phyloP scores from a whole-genome alignment of 768 basidiomycete genomes.

The Suillus fuscotomentosus region DNA sequence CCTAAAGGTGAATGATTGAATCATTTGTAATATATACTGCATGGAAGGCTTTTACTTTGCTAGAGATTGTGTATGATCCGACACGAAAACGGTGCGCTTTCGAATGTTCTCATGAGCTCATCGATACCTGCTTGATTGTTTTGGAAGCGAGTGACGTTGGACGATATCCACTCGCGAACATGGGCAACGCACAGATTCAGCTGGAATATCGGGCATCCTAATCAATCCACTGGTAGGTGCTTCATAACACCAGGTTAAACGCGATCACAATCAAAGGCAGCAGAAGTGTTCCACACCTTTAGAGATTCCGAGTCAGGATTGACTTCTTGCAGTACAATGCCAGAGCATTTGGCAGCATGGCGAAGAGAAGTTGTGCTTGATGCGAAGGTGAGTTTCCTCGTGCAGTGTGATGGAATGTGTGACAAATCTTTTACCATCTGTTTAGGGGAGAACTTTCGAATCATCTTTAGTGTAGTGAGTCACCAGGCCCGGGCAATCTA shows the following conservation, averaged over 20 bases:
- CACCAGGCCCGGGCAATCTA: too few species aligned
- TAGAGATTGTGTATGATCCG: conserved; percentile 17
- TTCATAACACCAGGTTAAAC: conserved; percentile 15
- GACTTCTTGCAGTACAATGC: conserved; percentile 45
- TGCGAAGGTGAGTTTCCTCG: conserved; percentile 25
- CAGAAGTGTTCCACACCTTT: conserved; percentile 37
- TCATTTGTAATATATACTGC: conserved; percentile 32
- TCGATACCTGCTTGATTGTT: conserved; percentile 42
- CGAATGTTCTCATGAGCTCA: conserved; percentile 25
- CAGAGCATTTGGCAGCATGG: conserved; percentile 46
- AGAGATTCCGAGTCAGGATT: conserved; percentile 48
- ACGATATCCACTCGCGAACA: conserved; percentile 50
- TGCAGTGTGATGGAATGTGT: too few species aligned
- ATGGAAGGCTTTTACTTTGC: conserved; percentile 57
- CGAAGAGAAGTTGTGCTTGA: conserved; percentile 42
- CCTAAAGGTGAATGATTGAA: too few species aligned
- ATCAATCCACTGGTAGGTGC: conserved; percentile 43
- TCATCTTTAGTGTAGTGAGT: too few species aligned
- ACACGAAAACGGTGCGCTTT: neutral
- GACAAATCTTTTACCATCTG: too few species aligned
- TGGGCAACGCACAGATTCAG: conserved; percentile 40
- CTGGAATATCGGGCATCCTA: conserved; percentile 30
- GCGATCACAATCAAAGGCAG: neutral
- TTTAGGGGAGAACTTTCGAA: too few species aligned
- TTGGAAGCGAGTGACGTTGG: conserved; percentile 49